These are phyloP conservation scores for Juglanconis oblonga DNA, from an alignment of 2,329 filamentous ascomycete genomes.

Conservation along the genomic window DNA sequence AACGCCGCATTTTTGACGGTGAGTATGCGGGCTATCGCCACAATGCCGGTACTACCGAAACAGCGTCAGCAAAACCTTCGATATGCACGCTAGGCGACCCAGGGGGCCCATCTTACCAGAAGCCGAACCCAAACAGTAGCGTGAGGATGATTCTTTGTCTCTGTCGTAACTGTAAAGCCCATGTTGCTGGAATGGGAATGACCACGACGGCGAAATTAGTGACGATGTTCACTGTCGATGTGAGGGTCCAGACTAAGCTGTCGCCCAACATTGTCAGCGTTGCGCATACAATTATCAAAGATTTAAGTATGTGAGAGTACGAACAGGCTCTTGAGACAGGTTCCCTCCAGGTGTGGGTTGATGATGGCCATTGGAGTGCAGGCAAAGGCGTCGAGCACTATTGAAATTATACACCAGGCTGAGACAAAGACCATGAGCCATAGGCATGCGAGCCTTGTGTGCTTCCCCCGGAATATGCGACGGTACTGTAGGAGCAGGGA, in stretches of 20 bases:
- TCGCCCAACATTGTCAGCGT: not conserved
- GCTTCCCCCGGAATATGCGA: conserved; percentile 31
- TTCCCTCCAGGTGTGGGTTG: conserved; percentile 18
- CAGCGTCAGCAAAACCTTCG: not conserved
- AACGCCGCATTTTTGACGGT: conserved; percentile 24
- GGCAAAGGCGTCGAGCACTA: conserved; percentile 27
- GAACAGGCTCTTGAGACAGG: conserved; percentile 26
- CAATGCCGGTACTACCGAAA: conserved; percentile 22
- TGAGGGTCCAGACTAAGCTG: conserved; percentile 26
- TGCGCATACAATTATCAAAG: not conserved
- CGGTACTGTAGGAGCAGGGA: conserved; percentile 38
- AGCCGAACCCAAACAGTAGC: conserved; percentile 25
- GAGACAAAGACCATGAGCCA: conserved; percentile 25
- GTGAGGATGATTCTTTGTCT: conserved; percentile 24
- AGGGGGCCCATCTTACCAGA: conserved; percentile 20
- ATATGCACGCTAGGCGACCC: not conserved
- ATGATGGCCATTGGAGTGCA: conserved; percentile 28
- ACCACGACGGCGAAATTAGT: conserved; percentile 27
- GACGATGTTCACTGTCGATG: conserved; percentile 26
- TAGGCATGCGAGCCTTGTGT: conserved; percentile 23
- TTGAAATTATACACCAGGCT: conserved; percentile 28
- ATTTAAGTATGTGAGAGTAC: not conserved
- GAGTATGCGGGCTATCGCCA: conserved; percentile 29
- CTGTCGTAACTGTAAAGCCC: conserved; percentile 21
- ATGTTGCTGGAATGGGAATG: conserved; percentile 26